Base-by-base conservation (phyloP, 768 basidiomycete genomes). In the Podaxis sp. region DNA sequence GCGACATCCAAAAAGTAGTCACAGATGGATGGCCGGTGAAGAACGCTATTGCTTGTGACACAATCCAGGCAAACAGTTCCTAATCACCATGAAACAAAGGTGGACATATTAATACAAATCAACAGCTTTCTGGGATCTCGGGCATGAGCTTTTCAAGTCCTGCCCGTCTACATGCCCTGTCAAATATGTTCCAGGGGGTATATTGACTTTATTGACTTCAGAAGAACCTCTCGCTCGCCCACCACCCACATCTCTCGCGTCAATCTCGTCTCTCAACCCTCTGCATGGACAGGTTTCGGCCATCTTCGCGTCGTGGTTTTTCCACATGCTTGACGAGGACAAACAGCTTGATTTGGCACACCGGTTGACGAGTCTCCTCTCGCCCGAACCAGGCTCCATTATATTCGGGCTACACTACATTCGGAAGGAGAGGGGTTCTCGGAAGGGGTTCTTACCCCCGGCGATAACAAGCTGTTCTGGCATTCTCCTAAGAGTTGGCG, bases 71-170 rank as follows among this genome's bases (percentile, higher is more conserved):
- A 19, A 6, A 19, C 6, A 13, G 17, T 19, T 6, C 15, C 17
- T 24, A 42, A 2, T 33, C n/a, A 26, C 17, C 44, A 22, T 28
- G 15, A 9, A 22, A 46, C 7, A 17, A 17, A 26, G 24, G 22
- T 39, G 11, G 38, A 26, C 4, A 3, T 15, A 33, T 38, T 24
- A 46, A 33, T 19, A 33, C 9, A 44, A 28, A 9, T 22, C 24
- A 13, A 11, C 13, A 87, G 87, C 74, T 13, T 84, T 85, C 64
- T 88, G 87, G 87, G 76, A 83, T 6, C 74, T 81, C 3, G 88
- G 88, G 1, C 86, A 89, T 64, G 75, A 82, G 48, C 76, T 90
- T 13, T 90, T 87, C 74, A 79, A 71, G 57, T 78, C 82, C 4
- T 83, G 76, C 0, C 79, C 81, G 0, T 72, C 79, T 33, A 76